A percentile compares a stretch with the other conserved stretches of the same genome.
Conservation (phyloP, 2,329 filamentous ascomycete genomes). For the Monosporascus sp. region DNA sequence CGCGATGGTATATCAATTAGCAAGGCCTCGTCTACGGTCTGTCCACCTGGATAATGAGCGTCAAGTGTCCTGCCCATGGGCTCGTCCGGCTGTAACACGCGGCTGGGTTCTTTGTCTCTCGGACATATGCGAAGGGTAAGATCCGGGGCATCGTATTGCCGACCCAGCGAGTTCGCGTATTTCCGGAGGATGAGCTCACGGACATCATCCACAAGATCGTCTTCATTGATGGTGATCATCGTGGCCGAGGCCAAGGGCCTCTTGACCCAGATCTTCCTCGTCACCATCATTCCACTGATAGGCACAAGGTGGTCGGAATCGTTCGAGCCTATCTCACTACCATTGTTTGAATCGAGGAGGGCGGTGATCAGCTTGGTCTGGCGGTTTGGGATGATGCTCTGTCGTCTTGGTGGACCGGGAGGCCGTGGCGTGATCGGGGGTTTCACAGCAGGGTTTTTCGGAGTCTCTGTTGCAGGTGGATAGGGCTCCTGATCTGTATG, state of each 20-base stretch:
- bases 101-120: constrained; percentile 61
- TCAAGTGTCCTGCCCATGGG: constrained; percentile 73
- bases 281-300: constrained; percentile 49
- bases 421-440: constrained; percentile 20
- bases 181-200: constrained; percentile 88
- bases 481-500: not conserved
- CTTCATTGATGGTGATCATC: constrained; percentile 75
- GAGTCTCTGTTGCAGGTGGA: not conserved
- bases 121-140: constrained; percentile 71
- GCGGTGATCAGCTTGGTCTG: constrained; percentile 45
- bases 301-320: constrained; percentile 30
- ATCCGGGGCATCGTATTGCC: constrained; percentile 85
- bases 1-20: constrained; percentile 79
- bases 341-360: constrained; percentile 42
- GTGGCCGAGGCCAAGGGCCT: constrained; percentile 81
- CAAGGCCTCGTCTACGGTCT: constrained; percentile 82
- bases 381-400: constrained; percentile 39
- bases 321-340: constrained; percentile 34
- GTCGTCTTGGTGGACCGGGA: constrained; percentile 28
- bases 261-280: constrained; percentile 92
- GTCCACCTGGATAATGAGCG: constrained; percentile 77
- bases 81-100: constrained; percentile 79
- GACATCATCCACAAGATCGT: constrained; percentile 90
- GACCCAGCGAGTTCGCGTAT: constrained; percentile 88
- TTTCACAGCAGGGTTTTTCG: not conserved